Base-by-base conservation (phyloP, 257 asterid genomes). In the Cinchona pubescens region DNA sequence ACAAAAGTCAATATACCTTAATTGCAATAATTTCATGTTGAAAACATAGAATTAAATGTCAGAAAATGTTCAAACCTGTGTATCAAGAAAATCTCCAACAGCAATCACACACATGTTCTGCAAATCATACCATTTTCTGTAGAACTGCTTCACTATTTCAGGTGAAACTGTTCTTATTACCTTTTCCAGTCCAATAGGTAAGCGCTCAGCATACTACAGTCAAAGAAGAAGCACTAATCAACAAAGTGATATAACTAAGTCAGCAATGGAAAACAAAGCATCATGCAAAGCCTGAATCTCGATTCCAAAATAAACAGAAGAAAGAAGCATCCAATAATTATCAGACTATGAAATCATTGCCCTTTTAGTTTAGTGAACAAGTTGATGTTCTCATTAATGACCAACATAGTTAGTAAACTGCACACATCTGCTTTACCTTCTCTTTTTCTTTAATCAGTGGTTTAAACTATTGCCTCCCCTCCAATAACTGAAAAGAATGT, bases 41-140 rank as follows among this genome's bases (percentile, higher is more conserved):
- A 27, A 71, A 3, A 69, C 53, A 25, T 18, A 12, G 5, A 78
- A 75, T 14, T 25, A 58, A 46, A 69, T 23, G 46, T 63, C 61
- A 71, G 42, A 65, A 56, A 32, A 40, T 53, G 34, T 58, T 45
- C 63, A 23, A 78, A 91, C 98, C 97, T 90, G 90, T 5, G 96
- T 86, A 77, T 93, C 96, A 70, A 96, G 90, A 83, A 93, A 91
- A 86, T 91, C 97, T 79, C 98, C 98, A 55, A 93, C 90, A 73
- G 96, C 97, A 85, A 93, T 88, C 85, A 93, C 91, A 64, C 93
- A 96, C 98, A 93, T 93, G 84, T 90, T 89, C 78, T 90, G 92
- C 89, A 90, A 68, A 83, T 86, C 89, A 77, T 93, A 93, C 98
- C 98, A 93, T 77, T 89, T 93, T 81, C 77, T 85, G 78, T 93